A percentile compares a stretch with the other conserved stretches of the same genome.
These are phyloP conservation scores for Phytophthora colocasiae DNA, from an alignment of 352 stramenopile genomes.

Conservation along the genomic window DNA sequence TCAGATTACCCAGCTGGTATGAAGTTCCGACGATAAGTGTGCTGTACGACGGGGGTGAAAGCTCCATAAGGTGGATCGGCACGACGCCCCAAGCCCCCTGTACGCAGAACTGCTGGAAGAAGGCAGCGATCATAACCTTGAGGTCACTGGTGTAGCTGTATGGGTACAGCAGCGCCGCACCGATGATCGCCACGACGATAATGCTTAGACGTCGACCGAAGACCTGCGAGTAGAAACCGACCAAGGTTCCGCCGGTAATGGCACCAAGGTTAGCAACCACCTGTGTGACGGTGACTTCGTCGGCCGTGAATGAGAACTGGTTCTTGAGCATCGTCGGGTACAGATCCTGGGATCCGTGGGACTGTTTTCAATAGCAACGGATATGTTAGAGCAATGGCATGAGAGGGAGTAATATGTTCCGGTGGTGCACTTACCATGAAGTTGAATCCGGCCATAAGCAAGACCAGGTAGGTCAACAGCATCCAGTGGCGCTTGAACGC, in stretches of 20 bases:
- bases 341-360: constrained; percentile 52
- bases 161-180: constrained; percentile 50
- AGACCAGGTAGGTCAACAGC: constrained; percentile 48
- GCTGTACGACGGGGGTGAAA: constrained; percentile 53
- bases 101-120: constrained; percentile 59
- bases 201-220: constrained; percentile 54
- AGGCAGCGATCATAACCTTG: constrained; percentile 42
- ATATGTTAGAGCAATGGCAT: constrained; percentile 7
- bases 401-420: constrained; percentile 1
- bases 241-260: constrained; percentile 46
- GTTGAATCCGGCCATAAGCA: constrained; percentile 58
- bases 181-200: constrained; percentile 38
- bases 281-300: constrained; percentile 53
- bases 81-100: constrained; percentile 61
- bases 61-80: constrained; percentile 63
- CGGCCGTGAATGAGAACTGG: constrained; percentile 45
- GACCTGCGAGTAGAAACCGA: constrained; percentile 59
- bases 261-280: constrained; percentile 55
- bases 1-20: constrained; percentile 65
- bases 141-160: constrained; percentile 47
- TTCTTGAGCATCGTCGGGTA: constrained; percentile 63
- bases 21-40: constrained; percentile 56
- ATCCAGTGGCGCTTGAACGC: constrained; percentile 52
- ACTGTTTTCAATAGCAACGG: constrained; percentile 19
- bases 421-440: constrained; percentile 42